Percentiles rank a stretch among this genome's conserved stretches.
Conservation (phyloP, 179 eudicot species). For the Patellifolia procumbens region DNA sequence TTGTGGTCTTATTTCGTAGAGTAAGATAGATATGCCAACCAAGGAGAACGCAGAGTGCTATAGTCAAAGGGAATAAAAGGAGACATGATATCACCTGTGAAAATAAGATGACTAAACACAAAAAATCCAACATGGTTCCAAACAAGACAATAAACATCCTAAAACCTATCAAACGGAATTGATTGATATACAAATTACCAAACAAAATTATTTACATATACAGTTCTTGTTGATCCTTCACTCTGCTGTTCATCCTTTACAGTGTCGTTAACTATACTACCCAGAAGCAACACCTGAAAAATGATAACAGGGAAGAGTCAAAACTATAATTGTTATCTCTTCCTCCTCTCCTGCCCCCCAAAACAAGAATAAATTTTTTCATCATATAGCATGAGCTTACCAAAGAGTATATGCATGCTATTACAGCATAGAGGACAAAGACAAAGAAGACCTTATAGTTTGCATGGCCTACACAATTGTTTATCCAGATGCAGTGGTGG, state of each 20-base stretch:
- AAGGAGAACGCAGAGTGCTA: slow-evolving; percentile 70
- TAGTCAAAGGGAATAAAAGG: slow-evolving; percentile 63
- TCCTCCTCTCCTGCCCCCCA: not conserved
- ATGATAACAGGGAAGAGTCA: slow-evolving; percentile 11
- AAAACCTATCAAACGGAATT: not conserved
- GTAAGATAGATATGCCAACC: slow-evolving; percentile 89
- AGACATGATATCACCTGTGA: slow-evolving; percentile 75
- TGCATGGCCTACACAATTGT: slow-evolving; percentile 93
- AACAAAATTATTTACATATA: too few species aligned
- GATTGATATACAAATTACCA: too few species aligned
- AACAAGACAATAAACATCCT: not conserved
- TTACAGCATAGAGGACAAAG: slow-evolving; percentile 76
- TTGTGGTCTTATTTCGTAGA: slow-evolving; percentile 83
- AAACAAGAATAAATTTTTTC: not conserved
- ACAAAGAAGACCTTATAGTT: slow-evolving; percentile 90
- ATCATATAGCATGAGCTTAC: slow-evolving; percentile 42
- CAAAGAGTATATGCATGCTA: slow-evolving; percentile 83
- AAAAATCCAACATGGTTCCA: slow-evolving; percentile 7
- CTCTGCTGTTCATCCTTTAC: slow-evolving; percentile 48
- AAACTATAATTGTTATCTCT: not conserved
- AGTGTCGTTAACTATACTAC: slow-evolving; percentile 62
- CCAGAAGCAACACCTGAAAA: slow-evolving; percentile 76
- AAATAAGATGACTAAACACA: slow-evolving; percentile 5
- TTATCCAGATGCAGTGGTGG: slow-evolving; percentile 97
- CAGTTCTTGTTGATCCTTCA: slow-evolving; percentile 61